Evolutionary conservation across 345 rosid species (phyloP).

Genomic region (Hirschfeldia incana): DNA sequence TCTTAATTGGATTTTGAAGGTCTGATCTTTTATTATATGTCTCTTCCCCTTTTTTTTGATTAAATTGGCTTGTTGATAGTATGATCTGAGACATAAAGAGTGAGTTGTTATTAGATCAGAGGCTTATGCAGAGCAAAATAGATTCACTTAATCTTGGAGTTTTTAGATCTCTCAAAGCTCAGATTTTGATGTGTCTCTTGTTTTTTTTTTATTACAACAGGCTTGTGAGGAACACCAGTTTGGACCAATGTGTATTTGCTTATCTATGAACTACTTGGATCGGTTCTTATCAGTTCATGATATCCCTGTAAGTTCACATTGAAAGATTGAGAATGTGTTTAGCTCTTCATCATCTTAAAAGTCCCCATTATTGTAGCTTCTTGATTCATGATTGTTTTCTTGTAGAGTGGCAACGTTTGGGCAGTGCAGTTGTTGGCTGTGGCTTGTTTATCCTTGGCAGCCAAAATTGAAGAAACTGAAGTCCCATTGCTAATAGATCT

Average conservation of each 20-base stretch:
- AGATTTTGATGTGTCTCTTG: background rate
- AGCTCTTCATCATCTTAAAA: background rate
- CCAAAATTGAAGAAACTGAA: slow-evolving; percentile 71
- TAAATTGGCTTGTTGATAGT: background rate
- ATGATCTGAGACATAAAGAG: slow-evolving; percentile 24
- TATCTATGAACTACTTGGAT: slow-evolving; percentile 72
- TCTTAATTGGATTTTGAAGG: slow-evolving; percentile 74
- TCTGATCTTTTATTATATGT: slow-evolving; percentile 24
- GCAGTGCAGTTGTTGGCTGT: slow-evolving; percentile 62
- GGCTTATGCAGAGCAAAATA: slow-evolving; percentile 2
- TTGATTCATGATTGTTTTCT: slow-evolving; percentile 15
- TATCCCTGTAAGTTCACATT: slow-evolving; percentile 57
- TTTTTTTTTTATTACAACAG: slow-evolving; percentile 37
- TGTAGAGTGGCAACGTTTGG: slow-evolving; percentile 61
- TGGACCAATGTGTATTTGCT: slow-evolving; percentile 56
- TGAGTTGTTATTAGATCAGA: slow-evolving; percentile 13
- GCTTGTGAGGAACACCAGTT: slow-evolving; percentile 57
- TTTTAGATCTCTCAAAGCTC: slow-evolving; percentile 20
- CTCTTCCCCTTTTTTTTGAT: background rate
- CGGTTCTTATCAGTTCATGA: slow-evolving; percentile 67
- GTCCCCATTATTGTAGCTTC: background rate
- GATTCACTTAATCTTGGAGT: background rate
- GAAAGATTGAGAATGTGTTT: background rate
- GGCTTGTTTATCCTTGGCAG: slow-evolving; percentile 75
- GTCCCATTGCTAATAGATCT: slow-evolving; percentile 60